These are phyloP conservation scores for Candida mesenterica DNA, from an alignment of 1,139 yeast genomes.

Conservation along the genomic window DNA sequence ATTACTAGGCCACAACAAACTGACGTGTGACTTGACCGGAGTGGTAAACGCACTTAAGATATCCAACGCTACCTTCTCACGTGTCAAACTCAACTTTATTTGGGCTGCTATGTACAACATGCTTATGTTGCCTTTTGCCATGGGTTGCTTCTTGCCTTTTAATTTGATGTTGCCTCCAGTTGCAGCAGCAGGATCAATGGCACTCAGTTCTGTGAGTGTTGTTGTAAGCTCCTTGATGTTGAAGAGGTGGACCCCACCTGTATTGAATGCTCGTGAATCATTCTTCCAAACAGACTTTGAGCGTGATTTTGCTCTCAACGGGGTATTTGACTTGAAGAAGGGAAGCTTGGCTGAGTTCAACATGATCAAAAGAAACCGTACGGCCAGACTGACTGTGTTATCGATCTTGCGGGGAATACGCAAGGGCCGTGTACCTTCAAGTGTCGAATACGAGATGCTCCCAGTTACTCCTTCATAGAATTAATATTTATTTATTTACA, in stretches of 20 bases:
- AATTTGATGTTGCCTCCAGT: conserved; percentile 82
- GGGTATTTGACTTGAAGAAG: conserved; percentile 29
- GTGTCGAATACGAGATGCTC: conserved; percentile 8
- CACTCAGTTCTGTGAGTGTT: conserved; percentile 85
- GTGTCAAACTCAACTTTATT: conserved; percentile 77
- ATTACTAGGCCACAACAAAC: conserved; percentile 36
- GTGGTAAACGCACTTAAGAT: conserved; percentile 73
- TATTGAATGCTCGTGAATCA: conserved; percentile 8
- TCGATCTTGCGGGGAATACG: conserved; percentile 3
- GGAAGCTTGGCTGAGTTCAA: conserved; percentile 34
- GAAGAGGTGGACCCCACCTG: conserved; percentile 58
- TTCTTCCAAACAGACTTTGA: conserved; percentile 23
- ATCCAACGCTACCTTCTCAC: conserved; percentile 63
- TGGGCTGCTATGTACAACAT: conserved; percentile 87
- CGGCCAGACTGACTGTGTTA: conserved; percentile 1
- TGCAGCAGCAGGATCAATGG: conserved; percentile 92
- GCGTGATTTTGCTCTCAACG: conserved; percentile 15
- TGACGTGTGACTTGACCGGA: conserved; percentile 53
- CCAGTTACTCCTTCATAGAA: conserved; percentile 5
- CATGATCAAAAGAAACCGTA: conserved; percentile 20
- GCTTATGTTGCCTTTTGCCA: conserved; percentile 91
- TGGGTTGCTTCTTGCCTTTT: conserved; percentile 84
- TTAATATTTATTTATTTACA: conserved; percentile 1
- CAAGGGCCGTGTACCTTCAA: conserved; percentile 3
- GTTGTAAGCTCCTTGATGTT: conserved; percentile 75